phyloP scores from a whole-genome alignment of 75 land plant species.

The Adiantum capillusveneris region DNA sequence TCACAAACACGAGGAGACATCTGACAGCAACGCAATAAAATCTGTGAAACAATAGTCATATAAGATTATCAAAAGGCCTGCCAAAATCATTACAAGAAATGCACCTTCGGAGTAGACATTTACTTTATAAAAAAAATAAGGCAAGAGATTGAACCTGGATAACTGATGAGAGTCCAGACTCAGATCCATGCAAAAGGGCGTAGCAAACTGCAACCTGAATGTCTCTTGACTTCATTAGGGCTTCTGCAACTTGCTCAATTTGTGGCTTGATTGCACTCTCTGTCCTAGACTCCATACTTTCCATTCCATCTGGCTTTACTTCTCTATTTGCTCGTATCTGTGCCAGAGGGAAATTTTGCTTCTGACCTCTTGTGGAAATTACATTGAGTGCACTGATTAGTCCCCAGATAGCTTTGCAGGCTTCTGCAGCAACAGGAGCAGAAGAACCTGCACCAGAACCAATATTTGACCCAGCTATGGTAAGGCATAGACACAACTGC shows the following conservation, averaged over 20 bases:
- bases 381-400: slow-evolving; percentile 53
- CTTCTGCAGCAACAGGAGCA: slow-evolving; percentile 77
- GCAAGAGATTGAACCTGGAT: slow-evolving; percentile 52
- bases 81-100: too few species aligned
- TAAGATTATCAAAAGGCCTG: too few species aligned
- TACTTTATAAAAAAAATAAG: too few species aligned
- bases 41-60: slow-evolving; percentile 35
- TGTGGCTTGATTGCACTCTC: slow-evolving; percentile 31
- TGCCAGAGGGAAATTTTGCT: slow-evolving; percentile 48
- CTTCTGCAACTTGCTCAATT: slow-evolving; percentile 45
- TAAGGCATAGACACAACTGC: slow-evolving; percentile 54
- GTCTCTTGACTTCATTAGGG: slow-evolving; percentile 54
- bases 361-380: slow-evolving; percentile 32
- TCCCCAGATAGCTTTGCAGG: slow-evolving; percentile 82
- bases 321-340: slow-evolving; percentile 26
- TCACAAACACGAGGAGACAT: slow-evolving; percentile 38
- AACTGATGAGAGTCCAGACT: slow-evolving; percentile 44
- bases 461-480: slow-evolving; percentile 53
- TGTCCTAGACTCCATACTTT: slow-evolving; percentile 16
- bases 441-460: slow-evolving; percentile 59
- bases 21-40: slow-evolving; percentile 64
- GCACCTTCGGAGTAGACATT: too few species aligned
- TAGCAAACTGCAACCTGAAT: slow-evolving; percentile 64
- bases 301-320: slow-evolving; percentile 21
- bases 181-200: slow-evolving; percentile 77